Percentiles rank a stretch among this genome's conserved stretches.
phyloP scores from a whole-genome alignment of 176 grass and related monocot species.

The Rhynchospora tenuis region DNA sequence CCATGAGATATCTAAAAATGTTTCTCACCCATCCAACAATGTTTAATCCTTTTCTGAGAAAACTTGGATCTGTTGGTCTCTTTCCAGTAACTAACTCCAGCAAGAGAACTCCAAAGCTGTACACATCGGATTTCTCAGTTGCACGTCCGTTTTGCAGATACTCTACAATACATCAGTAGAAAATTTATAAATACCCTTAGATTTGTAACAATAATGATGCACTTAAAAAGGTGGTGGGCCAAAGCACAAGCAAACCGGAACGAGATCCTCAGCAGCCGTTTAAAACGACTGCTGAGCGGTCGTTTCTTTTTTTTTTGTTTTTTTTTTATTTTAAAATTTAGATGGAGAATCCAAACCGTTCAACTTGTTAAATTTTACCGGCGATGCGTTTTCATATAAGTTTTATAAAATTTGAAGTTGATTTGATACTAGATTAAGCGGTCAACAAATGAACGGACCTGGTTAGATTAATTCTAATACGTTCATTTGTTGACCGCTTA shows the following conservation, averaged over 20 bases:
- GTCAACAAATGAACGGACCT: too few relatives aligned
- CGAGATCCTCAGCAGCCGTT: too few relatives aligned
- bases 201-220: not conserved
- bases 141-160: constrained; percentile 83
- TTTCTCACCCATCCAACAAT: constrained; percentile 86
- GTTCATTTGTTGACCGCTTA: too few relatives aligned
- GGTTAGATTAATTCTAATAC: too few relatives aligned
- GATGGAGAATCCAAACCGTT: too few relatives aligned
- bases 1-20: not conserved
- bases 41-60: constrained; percentile 80
- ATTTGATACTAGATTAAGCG: too few relatives aligned
- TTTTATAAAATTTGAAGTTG: too few relatives aligned
- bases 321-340: too few relatives aligned
- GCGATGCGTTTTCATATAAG: too few relatives aligned
- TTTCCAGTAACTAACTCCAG: constrained; percentile 85
- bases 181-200: not conserved
- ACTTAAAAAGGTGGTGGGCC: not conserved
- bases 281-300: too few relatives aligned
- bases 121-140: constrained; percentile 87
- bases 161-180: constrained; percentile 33
- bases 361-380: too few relatives aligned
- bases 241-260: not conserved
- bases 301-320: too few relatives aligned
- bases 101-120: constrained; percentile 89
- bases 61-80: constrained; percentile 75